Percentiles rank a stretch among this genome's conserved stretches.
These are phyloP conservation scores for Candida palmyrensis DNA, from an alignment of 805 yeast species.

Conservation along the genomic window DNA sequence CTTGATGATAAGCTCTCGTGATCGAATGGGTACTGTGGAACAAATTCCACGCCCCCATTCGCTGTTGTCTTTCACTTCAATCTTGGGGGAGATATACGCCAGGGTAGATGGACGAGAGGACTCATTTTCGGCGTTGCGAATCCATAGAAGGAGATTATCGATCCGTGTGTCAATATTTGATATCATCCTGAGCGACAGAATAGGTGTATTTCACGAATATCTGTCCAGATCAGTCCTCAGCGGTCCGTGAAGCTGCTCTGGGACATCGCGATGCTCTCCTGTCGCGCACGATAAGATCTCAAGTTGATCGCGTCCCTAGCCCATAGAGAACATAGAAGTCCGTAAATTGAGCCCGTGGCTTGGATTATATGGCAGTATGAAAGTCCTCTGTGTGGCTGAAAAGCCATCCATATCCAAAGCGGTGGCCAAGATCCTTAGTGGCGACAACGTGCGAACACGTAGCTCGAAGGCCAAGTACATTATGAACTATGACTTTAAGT, in stretches of 20 bases:
- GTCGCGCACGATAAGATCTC: too few species aligned
- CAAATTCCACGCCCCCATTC: slow-evolving; percentile 63
- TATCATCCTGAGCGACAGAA: too few species aligned
- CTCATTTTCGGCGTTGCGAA: slow-evolving; percentile 20
- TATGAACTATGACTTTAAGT: slow-evolving; percentile 74
- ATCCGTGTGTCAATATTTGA: slow-evolving; percentile 9
- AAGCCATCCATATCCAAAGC: slow-evolving; percentile 92
- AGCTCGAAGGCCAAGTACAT: slow-evolving; percentile 55
- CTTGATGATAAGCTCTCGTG: slow-evolving; percentile 43
- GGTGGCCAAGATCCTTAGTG: slow-evolving; percentile 70
- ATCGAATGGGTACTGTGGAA: slow-evolving; percentile 31
- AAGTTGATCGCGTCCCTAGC: too few species aligned
- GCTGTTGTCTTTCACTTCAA: slow-evolving; percentile 24
- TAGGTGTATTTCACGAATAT: too few species aligned
- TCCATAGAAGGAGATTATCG: slow-evolving; percentile 21
- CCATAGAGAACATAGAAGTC: too few species aligned
- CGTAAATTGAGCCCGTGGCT: too few species aligned
- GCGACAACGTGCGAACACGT: slow-evolving; percentile 52
- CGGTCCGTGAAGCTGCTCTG: too few species aligned
- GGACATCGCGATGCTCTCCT: too few species aligned
- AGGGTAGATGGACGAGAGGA: slow-evolving; percentile 14
- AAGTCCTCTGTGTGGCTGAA: slow-evolving; percentile 91
- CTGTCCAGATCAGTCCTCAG: too few species aligned
- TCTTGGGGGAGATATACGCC: slow-evolving; percentile 32
- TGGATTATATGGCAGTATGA: slow-evolving; percentile 55